These are phyloP conservation scores for Rhodotorula sp. DNA, from an alignment of 1,284 basidiomycete species.

Conservation along the genomic window DNA sequence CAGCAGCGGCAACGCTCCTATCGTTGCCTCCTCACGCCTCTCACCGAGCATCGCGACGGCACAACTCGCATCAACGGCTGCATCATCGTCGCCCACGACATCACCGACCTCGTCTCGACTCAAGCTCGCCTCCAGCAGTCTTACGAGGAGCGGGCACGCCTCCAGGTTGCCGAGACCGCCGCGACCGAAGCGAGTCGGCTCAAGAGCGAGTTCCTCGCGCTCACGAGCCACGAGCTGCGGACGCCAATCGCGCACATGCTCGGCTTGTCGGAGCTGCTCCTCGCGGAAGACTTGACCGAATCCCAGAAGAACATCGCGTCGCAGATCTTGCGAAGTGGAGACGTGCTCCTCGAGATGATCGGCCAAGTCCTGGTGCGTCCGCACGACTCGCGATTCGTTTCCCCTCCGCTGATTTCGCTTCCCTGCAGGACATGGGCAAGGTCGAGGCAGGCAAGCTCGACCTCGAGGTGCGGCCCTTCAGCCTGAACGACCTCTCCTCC, in stretches of 20 bases:
- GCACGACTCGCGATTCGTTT: not conserved
- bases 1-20: not conserved
- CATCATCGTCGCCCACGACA: conserved; percentile 49
- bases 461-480: conserved; percentile 47
- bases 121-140: conserved; percentile 46
- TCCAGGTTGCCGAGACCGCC: conserved; percentile 48
- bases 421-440: conserved; percentile 48
- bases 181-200: conserved; percentile 49
- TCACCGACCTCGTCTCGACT: conserved; percentile 47
- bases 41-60: conserved; percentile 30
- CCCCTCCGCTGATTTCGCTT: not conserved
- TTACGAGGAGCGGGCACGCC: conserved; percentile 46
- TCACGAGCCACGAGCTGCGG: conserved; percentile 35
- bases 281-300: conserved; percentile 31
- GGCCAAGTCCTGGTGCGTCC: conserved; percentile 33
- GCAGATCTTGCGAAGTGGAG: conserved; percentile 39
- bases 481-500: conserved; percentile 46
- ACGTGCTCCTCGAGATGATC: conserved; percentile 41
- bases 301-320: conserved; percentile 23
- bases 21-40: conserved; percentile 32
- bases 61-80: conserved; percentile 44
- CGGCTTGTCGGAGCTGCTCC: conserved; percentile 30
- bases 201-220: conserved; percentile 48
- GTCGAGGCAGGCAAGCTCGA: conserved; percentile 50
- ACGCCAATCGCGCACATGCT: conserved; percentile 17